A percentile compares a stretch with the other conserved stretches of the same genome.
Evolutionary conservation across 345 rosid genomes (phyloP).

Genomic region (Zanthoxylum bungeanum): DNA sequence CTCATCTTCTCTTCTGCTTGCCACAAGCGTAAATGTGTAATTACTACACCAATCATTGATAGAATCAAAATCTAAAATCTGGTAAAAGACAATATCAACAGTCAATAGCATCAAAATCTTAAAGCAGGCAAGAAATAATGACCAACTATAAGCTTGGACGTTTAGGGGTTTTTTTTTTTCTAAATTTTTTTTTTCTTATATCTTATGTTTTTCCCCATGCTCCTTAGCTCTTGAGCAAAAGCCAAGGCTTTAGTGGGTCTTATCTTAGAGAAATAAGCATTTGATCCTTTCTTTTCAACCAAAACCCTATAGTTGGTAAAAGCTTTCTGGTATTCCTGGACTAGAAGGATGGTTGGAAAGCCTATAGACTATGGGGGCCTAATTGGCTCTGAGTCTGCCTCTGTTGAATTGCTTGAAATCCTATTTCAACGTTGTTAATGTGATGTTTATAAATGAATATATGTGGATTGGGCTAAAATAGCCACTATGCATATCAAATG

Average conservation of each 20-base stretch:
- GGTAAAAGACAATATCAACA: neutral
- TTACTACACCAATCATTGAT: neutral
- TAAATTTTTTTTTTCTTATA: too few relatives aligned
- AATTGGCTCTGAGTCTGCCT: neutral
- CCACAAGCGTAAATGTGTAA: neutral
- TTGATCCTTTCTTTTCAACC: neutral
- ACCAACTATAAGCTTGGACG: neutral
- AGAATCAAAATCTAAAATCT: neutral
- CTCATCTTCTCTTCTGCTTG: neutral
- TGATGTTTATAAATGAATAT: slow-evolving; percentile 3
- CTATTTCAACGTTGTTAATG: neutral
- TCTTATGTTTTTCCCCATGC: neutral
- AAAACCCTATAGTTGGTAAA: neutral
- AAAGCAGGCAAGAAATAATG: neutral
- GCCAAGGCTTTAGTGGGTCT: neutral
- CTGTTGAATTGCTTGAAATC: neutral
- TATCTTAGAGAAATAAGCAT: neutral
- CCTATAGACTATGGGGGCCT: neutral
- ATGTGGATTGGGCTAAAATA: slow-evolving; percentile 1
- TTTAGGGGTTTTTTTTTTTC: neutral
- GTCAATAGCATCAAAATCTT: neutral
- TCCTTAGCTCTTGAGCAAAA: neutral
- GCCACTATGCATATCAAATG: slow-evolving; percentile 11
- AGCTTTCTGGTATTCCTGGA: neutral
- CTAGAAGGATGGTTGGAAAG: neutral